Evolutionary conservation across 2,329 filamentous ascomycete species (phyloP).

Genomic region (Elsinoe arachidis): DNA sequence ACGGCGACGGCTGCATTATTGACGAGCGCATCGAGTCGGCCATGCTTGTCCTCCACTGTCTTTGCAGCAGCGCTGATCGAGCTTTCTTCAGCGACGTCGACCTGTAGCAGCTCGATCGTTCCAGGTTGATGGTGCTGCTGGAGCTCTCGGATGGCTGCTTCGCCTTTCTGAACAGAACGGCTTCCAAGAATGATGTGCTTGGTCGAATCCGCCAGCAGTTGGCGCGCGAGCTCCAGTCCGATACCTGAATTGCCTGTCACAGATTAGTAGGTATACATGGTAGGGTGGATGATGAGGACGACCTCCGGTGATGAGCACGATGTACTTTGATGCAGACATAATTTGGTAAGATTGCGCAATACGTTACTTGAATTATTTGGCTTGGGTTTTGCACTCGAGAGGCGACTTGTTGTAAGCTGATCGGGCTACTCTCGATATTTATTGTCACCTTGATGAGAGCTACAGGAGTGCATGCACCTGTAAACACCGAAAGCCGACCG

Average conservation of each 20-base stretch:
- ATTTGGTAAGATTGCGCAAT: background rate
- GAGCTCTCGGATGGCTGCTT: conserved; percentile 25
- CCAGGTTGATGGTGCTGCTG: conserved; percentile 18
- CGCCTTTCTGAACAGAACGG: conserved; percentile 33
- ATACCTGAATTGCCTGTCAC: conserved; percentile 36
- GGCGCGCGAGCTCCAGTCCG: conserved; percentile 36
- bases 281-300: conserved; percentile 2
- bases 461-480: too few species aligned
- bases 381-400: too few species aligned
- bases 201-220: conserved; percentile 28
- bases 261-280: background rate
- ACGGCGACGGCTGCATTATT: conserved; percentile 31
- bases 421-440: too few species aligned
- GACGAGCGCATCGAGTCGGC: conserved; percentile 30
- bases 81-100: conserved; percentile 22
- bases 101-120: conserved; percentile 19
- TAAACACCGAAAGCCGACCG: too few species aligned
- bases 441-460: too few species aligned
- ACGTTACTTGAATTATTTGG: background rate
- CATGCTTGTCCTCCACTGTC: conserved; percentile 18
- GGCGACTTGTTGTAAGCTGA: too few species aligned
- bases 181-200: conserved; percentile 32
- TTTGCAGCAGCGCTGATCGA: conserved; percentile 21
- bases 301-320: conserved; percentile 33
- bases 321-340: conserved; percentile 19